These are phyloP conservation scores for Oryza australiensis DNA, from an alignment of 176 grass and related monocot species.

Conservation along the genomic window DNA sequence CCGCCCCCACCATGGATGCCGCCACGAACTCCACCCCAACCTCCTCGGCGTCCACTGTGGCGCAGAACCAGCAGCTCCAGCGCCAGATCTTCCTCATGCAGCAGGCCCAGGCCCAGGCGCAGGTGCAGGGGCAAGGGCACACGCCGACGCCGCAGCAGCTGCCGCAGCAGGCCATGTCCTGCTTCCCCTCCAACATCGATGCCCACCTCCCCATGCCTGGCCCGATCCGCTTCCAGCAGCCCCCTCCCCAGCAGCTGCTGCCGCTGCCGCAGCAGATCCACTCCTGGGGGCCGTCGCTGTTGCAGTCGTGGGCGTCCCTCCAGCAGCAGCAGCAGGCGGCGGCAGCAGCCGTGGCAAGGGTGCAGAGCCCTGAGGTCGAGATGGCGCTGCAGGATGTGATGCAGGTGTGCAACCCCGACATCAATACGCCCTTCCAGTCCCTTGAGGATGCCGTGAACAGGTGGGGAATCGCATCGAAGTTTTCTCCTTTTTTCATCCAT, in stretches of 20 bases:
- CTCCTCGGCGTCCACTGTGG: constrained; percentile 32
- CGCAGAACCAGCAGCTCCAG: constrained; percentile 71
- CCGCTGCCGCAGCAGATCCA: constrained; percentile 36
- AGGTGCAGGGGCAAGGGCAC: constrained; percentile 39
- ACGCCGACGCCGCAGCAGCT: constrained; percentile 51
- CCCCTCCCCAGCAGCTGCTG: constrained; percentile 3
- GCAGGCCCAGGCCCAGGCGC: constrained; percentile 41
- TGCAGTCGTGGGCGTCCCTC: constrained; percentile 21
- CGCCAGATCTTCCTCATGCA: constrained; percentile 77
- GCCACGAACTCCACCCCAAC: constrained; percentile 28
- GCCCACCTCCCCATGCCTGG: constrained; percentile 88
- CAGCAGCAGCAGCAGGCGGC: constrained; percentile 39
- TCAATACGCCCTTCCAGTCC: constrained; percentile 78
- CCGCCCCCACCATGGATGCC: constrained; percentile 47
- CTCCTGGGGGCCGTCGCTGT: constrained; percentile 5
- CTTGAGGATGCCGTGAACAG: constrained; percentile 89
- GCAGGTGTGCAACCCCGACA: constrained; percentile 85
- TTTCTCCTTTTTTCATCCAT: background rate
- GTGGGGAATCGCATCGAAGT: constrained; percentile 36
- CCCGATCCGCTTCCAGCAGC: constrained; percentile 54
- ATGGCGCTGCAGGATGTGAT: constrained; percentile 94
- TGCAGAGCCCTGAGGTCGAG: constrained; percentile 76
- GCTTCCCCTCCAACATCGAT: constrained; percentile 98
- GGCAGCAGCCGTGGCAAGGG: background rate
- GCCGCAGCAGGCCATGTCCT: constrained; percentile 80